Base-by-base conservation (phyloP, 768 basidiomycete genomes). In the Mycena kentingensis region DNA sequence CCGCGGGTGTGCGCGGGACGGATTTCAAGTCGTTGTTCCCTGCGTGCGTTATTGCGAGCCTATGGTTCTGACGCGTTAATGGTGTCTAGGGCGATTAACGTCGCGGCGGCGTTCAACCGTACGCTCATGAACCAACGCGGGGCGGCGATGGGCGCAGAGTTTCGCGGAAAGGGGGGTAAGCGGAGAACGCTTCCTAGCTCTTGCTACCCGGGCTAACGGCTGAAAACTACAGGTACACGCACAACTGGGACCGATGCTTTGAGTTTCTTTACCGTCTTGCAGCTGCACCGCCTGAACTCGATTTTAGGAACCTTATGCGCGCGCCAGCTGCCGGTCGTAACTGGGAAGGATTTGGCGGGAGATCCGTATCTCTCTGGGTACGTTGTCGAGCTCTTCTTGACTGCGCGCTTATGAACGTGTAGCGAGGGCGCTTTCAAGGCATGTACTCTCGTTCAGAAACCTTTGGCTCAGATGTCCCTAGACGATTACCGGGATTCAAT, bases 121-220 rank as follows among this genome's bases (percentile, higher is more conserved):
- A 74, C 73, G 5, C 67, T 88, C 24, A 84, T 86, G 70, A 73
- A 77, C 55, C 69, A 75, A 42, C 73, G 84, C 31, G 85, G 81
- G 11, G 65, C 64, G 16, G 80, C 81, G 0, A 76, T 87, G 64
- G 85, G 84, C 2, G 64, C 72, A 21, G 87, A 88, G 62, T 81
- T 81, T 67, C 73, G 71, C 38, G 81, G 77, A 34, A 83, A 84
- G 65, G 86, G 86, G 22, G 76, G n/a, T n/a, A n/a, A n/a, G n/a
- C n/a, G n/a, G n/a, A n/a, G n/a, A n/a, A n/a, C n/a, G n/a, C n/a
- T n/a, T n/a, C n/a, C n/a, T n/a, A n/a, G n/a, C n/a, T n/a, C n/a
- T n/a, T n/a, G n/a, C n/a, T n/a, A n/a, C n/a, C n/a, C n/a, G n/a
- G n/a, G n/a, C n/a, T n/a, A n/a, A n/a, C n/a, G n/a, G n/a, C n/a